A percentile compares a stretch with the other conserved stretches of the same genome.
Evolutionary conservation across 352 stramenopile species (phyloP).

Genomic region (Phytophthora citricola): DNA sequence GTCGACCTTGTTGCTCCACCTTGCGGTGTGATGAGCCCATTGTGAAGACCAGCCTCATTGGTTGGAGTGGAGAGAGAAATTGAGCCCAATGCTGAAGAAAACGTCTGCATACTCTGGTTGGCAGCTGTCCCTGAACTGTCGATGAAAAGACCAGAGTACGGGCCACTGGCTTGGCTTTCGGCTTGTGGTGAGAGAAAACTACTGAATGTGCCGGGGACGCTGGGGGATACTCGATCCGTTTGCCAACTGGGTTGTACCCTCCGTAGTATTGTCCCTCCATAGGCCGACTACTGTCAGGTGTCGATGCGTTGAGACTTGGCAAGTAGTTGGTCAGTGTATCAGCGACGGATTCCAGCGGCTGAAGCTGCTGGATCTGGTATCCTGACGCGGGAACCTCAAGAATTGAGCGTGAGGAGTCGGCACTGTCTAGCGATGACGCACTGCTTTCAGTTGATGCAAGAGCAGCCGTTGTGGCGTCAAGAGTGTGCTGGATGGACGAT

Average conservation of each 20-base stretch:
- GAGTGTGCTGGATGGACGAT: constrained; percentile 56
- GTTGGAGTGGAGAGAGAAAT: constrained; percentile 34
- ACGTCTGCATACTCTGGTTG: constrained; percentile 29
- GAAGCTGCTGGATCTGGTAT: constrained; percentile 39
- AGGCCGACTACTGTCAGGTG: constrained; percentile 4
- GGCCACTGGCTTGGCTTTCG: constrained; percentile 7
- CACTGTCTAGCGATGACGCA: constrained; percentile 6
- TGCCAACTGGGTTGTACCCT: constrained; percentile 21
- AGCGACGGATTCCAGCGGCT: constrained; percentile 36
- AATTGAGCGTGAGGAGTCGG: constrained; percentile 10
- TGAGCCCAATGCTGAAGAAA: constrained; percentile 31
- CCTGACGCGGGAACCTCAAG: constrained; percentile 5
- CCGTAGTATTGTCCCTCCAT: constrained; percentile 31
- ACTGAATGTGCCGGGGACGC: constrained; percentile 11
- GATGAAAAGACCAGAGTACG: constrained; percentile 37
- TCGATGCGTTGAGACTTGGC: constrained; percentile 18
- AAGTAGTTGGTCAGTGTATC: constrained; percentile 53
- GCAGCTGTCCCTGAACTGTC: constrained; percentile 22
- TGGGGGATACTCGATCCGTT: constrained; percentile 5
- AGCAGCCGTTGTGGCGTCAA: constrained; percentile 25
- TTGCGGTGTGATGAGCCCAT: constrained; percentile 38
- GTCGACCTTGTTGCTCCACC: constrained; percentile 4
- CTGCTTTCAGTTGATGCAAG: constrained; percentile 19
- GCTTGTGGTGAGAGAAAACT: constrained; percentile 19
- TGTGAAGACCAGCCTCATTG: constrained; percentile 16